phyloP scores from a whole-genome alignment of 495 filamentous ascomycete species.

The Trichoderma orchidacearum region DNA sequence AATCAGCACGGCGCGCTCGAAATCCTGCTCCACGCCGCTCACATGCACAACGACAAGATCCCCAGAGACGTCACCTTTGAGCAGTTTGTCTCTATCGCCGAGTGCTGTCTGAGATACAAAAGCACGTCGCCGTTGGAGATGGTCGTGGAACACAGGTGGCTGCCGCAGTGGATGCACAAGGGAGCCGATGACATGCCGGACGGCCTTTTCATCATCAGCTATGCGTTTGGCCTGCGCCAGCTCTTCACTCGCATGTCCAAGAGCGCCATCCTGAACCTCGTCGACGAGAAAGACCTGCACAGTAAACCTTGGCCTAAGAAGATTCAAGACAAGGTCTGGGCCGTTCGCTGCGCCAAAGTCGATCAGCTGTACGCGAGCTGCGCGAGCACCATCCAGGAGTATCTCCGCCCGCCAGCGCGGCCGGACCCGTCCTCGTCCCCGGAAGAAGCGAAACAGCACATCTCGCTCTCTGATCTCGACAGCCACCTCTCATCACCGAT shows the following conservation, averaged over 20 bases:
- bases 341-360: conserved; percentile 19
- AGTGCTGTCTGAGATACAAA: conserved; percentile 20
- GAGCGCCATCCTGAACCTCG: conserved; percentile 19
- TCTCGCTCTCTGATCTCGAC: background rate
- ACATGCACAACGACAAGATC: conserved; percentile 24
- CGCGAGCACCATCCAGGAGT: conserved; percentile 13
- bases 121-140: conserved; percentile 24
- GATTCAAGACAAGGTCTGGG: conserved; percentile 19
- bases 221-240: conserved; percentile 20
- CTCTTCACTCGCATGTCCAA: conserved; percentile 24
- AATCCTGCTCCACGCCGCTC: conserved; percentile 25
- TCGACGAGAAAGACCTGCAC: conserved; percentile 11
- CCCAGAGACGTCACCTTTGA: conserved; percentile 20
- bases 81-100: conserved; percentile 26
- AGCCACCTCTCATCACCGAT: conserved; percentile 1
- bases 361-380: conserved; percentile 19
- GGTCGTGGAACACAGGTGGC: conserved; percentile 25
- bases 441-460: background rate
- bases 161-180: conserved; percentile 24
- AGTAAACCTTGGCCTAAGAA: conserved; percentile 14
- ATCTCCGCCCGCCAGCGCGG: conserved; percentile 10
- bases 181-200: conserved; percentile 16
- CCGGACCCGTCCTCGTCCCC: background rate
- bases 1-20: conserved; percentile 17
- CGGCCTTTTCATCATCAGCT: conserved; percentile 24